Base-by-base conservation (phyloP, 768 basidiomycete genomes). In the Pleurotus cornucopiae region DNA sequence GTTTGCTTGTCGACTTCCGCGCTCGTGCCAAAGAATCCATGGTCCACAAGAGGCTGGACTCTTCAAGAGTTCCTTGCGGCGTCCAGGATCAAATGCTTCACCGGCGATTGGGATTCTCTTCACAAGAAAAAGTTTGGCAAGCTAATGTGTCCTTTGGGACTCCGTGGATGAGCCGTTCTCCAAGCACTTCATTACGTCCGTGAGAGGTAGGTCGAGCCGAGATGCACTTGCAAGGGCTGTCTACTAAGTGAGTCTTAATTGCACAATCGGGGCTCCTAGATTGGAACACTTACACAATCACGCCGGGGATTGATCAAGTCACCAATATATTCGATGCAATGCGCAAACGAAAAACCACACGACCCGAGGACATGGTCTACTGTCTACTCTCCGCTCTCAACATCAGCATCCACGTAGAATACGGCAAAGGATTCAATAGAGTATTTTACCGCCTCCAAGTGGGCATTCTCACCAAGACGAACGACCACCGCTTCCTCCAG, bases 351-450 rank as follows among this genome's bases (percentile, higher is more conserved):
- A 14, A 30, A n/a, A 49, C 48, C 4, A 26, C 48, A 9, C 48
- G 30, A 2, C 48, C 48, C 11, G 48, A 49, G 34, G 48, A 49
- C 30, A 49, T 49, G n/a, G 48, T 34, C 20, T 49, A 49, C 48
- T 49, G 48, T 30, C 48, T 49, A 16, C 23, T 49, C 48, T 23
- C 25, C 9, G 25, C 37, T 9, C 48, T 49, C 14, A 16, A 49
- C 6, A 25, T 49, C 48, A 18, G n/a, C 14, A 11, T 49, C 5
- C 13, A 6, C 6, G 37, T 49, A 16, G 48, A 23, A 30, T 49
- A 49, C 20, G 48, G 48, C 13, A 25, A 49, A 20, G 48, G 48
- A 3, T 14, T 14, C 14, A n/a, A 26, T 14, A 23, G 26, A 9
- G 48, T 25, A 5, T 49, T 49, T 30, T 30, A 49, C 20, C 48